Base-by-base conservation (phyloP, 345 rosid species). In the Streptanthus diversifolius region DNA sequence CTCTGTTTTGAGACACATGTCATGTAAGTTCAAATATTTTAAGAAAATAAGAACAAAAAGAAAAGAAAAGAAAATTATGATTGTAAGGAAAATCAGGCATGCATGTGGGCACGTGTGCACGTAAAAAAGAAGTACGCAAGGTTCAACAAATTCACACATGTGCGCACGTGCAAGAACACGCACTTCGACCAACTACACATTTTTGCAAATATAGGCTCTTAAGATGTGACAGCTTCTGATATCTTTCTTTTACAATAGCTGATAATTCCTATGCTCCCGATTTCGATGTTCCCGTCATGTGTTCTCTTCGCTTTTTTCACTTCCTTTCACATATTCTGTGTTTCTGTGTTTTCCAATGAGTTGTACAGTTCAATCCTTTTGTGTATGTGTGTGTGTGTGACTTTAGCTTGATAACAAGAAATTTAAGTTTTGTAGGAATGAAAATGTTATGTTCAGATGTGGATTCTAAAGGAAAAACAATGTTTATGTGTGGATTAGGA, bases 81-180 rank as follows among this genome's bases (percentile, higher is more conserved):
- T 45, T 45, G 58, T 9, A 66, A 27, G 67, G 27, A 30, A 74
- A 75, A 73, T 68, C 81, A 76, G 79, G 71, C 83, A 83, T 70
- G 85, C 90, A 85, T 83, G 92, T 89, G 87, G 66, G 88, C 91
- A 84, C 85, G 91, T 87, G 89, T 83, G 87, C 84, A 71, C 72
- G 78, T 73, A 69, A 58, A 80, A 61, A 81, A 66, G 64, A 73
- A 64, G 48, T 27, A 77, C 74, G 82, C 83, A 80, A 77, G 75
- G 80, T 81, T 85, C 85, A 80, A 90, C 82, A 80, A 79, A 81
- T 82, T 81, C 80, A 85, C 86, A 86, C 90, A 88, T 88, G 96
- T 84, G 49, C 81, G 89, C 98, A 93, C 93, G 91, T 93, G 95
- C 85, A 63, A 70, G 30, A 79, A 85, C 85, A 80, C 89, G 83